phyloP scores from a whole-genome alignment of 2,329 filamentous ascomycete species.

The Fusarium verticillioides region DNA sequence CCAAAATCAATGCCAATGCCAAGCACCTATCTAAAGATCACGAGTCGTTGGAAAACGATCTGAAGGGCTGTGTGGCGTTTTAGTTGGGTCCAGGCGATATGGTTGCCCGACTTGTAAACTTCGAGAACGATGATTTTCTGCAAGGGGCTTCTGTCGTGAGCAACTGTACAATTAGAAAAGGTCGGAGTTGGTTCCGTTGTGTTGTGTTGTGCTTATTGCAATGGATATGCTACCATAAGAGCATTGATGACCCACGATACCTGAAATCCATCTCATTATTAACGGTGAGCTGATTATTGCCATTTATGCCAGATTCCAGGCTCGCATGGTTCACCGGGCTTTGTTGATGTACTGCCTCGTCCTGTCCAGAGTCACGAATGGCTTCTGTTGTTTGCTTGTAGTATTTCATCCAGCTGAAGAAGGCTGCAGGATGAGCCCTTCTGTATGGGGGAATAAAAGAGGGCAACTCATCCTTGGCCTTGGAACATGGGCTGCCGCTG shows the following conservation, averaged over 20 bases:
- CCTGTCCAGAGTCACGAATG: conserved; percentile 25
- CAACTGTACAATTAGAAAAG: not conserved
- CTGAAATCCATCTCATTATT: conserved; percentile 11
- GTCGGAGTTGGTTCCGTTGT: conserved; percentile 4
- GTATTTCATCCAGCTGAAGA: not conserved
- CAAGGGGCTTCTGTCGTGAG: conserved; percentile 12
- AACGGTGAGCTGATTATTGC: conserved; percentile 20
- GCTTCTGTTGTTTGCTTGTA: conserved; percentile 5
- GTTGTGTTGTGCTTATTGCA: conserved; percentile 11
- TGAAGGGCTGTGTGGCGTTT: conserved; percentile 31
- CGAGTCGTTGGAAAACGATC: conserved; percentile 18
- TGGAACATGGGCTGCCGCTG: not conserved
- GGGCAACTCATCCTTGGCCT: not conserved
- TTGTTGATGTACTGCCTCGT: conserved; percentile 3
- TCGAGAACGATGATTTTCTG: conserved; percentile 27
- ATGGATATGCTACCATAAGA: not conserved
- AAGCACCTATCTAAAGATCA: conserved; percentile 10
- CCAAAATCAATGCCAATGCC: conserved; percentile 12
- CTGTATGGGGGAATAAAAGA: not conserved
- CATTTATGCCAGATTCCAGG: conserved; percentile 18
- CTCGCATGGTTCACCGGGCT: conserved; percentile 17
- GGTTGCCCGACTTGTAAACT: conserved; percentile 30
- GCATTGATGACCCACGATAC: not conserved
- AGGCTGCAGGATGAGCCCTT: not conserved
- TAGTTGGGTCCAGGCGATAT: conserved; percentile 29